These are phyloP conservation scores for Capillidium heterosporum DNA, from an alignment of 371 early-diverging fungal genomes.

Conservation along the genomic window DNA sequence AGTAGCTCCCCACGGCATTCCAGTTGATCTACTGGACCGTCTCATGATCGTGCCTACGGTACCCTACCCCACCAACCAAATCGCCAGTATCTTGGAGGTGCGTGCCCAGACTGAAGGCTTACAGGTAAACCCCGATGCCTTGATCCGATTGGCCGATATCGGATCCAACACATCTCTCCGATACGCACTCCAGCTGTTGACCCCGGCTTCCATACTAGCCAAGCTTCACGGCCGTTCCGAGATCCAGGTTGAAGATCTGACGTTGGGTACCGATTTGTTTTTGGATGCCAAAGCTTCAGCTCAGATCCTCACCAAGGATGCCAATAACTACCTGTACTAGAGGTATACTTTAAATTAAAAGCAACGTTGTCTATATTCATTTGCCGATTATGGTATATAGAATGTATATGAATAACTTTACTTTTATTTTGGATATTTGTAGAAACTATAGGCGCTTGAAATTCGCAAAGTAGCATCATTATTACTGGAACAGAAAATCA, in stretches of 20 bases:
- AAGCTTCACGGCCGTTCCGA: constrained; percentile 62
- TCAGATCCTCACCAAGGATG: constrained; percentile 25
- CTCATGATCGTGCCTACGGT: constrained; percentile 85
- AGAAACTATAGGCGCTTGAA: too few species aligned
- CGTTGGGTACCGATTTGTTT: constrained; percentile 70
- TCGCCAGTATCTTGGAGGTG: constrained; percentile 71
- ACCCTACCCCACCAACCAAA: constrained; percentile 83
- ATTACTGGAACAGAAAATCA: too few species aligned
- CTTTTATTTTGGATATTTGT: too few species aligned
- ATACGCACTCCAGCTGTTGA: constrained; percentile 94
- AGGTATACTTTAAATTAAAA: too few species aligned
- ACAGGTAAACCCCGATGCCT: constrained; percentile 48
- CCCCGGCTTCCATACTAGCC: constrained; percentile 74
- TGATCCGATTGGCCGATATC: constrained; percentile 56
- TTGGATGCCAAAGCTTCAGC: constrained; percentile 83
- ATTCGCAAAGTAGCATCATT: too few species aligned
- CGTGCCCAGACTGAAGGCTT: constrained; percentile 83
- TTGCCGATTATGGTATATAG: too few species aligned
- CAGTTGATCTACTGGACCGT: constrained; percentile 92
- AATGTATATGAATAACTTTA: too few species aligned
- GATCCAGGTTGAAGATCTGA: constrained; percentile 65
- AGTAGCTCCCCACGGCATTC: constrained; percentile 86
- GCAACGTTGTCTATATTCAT: too few species aligned
- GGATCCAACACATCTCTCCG: constrained; percentile 74
- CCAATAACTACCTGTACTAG: constrained; percentile 14